Evolutionary conservation across 2,329 filamentous ascomycete species (phyloP).

Genomic region (Curvularia spicifera): DNA sequence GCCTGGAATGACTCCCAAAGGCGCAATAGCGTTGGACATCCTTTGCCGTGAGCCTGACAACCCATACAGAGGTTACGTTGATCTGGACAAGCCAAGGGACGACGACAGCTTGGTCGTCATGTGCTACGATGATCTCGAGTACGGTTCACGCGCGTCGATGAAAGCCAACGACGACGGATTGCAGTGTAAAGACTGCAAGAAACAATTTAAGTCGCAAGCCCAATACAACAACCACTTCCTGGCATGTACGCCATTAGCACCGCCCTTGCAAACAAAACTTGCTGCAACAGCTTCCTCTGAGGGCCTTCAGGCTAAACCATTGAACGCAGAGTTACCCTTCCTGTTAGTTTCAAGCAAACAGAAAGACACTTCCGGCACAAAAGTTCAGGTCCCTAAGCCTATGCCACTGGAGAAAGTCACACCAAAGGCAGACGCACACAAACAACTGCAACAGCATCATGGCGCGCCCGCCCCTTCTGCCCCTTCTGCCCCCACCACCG

Average conservation of each 20-base stretch:
- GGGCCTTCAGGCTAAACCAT: neutral
- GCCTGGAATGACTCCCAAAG: too few species aligned
- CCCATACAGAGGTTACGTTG: conserved; percentile 9
- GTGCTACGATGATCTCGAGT: conserved; percentile 8
- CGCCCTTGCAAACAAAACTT: neutral
- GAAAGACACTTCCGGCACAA: neutral
- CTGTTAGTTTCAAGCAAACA: neutral
- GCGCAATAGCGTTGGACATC: too few species aligned
- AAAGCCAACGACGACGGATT: conserved; percentile 11
- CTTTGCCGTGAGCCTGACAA: too few species aligned
- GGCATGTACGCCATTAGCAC: conserved; percentile 22
- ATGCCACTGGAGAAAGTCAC: neutral
- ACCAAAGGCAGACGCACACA: neutral
- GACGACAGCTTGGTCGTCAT: neutral
- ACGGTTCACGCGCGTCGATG: conserved; percentile 14
- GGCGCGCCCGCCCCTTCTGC: neutral
- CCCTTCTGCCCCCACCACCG: neutral
- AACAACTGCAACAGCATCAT: neutral
- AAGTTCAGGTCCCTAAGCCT: neutral
- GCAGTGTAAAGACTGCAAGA: conserved; percentile 31
- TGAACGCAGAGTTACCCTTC: neutral
- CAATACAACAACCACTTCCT: conserved; percentile 30
- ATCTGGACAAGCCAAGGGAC: conserved; percentile 20
- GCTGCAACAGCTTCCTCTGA: neutral
- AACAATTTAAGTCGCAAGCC: conserved; percentile 24